Base-by-base conservation (phyloP, 129 eudicot species). In the Calendula officinalis region DNA sequence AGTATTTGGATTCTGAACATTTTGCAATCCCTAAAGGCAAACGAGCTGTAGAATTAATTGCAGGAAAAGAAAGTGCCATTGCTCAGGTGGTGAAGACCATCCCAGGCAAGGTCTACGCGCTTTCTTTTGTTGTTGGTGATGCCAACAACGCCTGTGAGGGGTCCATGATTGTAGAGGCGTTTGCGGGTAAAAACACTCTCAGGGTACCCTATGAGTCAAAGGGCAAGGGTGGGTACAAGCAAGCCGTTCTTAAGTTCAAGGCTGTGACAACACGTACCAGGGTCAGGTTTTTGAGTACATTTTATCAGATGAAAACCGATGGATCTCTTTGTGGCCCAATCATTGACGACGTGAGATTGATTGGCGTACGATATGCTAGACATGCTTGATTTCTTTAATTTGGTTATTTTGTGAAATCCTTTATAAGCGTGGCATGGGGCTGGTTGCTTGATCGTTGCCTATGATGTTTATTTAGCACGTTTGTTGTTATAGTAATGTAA, bases 251-350 rank as follows among this genome's bases (percentile, higher is more conserved):
- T 13, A 75, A 70, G 61, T 89, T 89, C 27, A 83, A 57, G 45
- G 96, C 90, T 0, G 80, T 67, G 38, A 75, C 83, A 6, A 3
- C 67, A 5, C 78, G 83, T 10, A 82, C 90, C 6, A 66, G 90
- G 60, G 40, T 89, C 10, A 75, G 84, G 76, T 85, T 85, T 64
- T 48, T 85, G 67, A 89, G 96, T 77, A 60, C 83, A 33, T 89
- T 50, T 61, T 85, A 89, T 66, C 87, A 78, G 52, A 89, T 83
- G 94, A 85, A 81, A 82, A 81, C 76, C 52, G 96, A 89, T 48
- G 90, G 94, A 54, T 80, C 96, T 36, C 77, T 89, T 16, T 89
- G 96, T 62, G 96, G 96, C 51, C 96, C 96, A 10, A 83, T 89
- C 44, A 57, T 94, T 12, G 95, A 94, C 38, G 97, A 86, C 64